Evolutionary conservation across 345 rosid species (phyloP).

Genomic region (Eucalyptus caleyi): DNA sequence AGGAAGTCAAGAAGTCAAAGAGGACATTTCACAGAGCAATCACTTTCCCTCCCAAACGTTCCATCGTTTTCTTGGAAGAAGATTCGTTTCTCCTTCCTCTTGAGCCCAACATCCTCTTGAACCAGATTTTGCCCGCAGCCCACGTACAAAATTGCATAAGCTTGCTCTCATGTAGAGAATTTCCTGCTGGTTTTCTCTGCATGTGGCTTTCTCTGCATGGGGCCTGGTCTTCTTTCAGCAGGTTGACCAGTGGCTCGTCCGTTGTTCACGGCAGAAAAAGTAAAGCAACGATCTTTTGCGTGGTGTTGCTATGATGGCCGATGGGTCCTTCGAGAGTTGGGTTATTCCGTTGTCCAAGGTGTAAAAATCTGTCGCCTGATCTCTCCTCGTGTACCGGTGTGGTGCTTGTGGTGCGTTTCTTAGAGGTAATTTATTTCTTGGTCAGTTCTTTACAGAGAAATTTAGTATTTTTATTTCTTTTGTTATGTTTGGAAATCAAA

Average conservation of each 20-base stretch:
- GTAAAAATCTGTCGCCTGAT: constrained; percentile 69
- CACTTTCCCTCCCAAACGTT: not conserved
- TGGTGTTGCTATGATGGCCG: constrained; percentile 29
- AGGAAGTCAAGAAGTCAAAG: not conserved
- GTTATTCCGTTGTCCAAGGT: constrained; percentile 86
- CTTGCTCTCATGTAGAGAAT: not conserved
- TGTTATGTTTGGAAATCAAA: not conserved
- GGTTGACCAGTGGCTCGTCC: not conserved
- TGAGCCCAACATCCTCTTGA: not conserved
- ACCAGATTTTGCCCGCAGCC: not conserved
- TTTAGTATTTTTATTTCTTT: not conserved
- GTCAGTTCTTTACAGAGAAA: not conserved
- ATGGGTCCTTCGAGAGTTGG: constrained; percentile 22
- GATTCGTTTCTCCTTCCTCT: not conserved
- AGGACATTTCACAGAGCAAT: not conserved
- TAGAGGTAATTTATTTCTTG: constrained; percentile 34
- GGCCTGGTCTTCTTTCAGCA: not conserved
- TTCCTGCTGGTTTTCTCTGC: not conserved
- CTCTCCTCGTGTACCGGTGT: constrained; percentile 57
- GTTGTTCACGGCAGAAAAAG: not conserved
- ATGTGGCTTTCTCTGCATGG: not conserved
- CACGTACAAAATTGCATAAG: not conserved
- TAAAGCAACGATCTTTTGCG: not conserved
- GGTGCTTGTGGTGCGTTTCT: constrained; percentile 96
- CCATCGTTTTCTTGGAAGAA: not conserved